A percentile compares a stretch with the other conserved stretches of the same genome.
phyloP scores from a whole-genome alignment of 1,284 basidiomycete species.

The Somion occarium region DNA sequence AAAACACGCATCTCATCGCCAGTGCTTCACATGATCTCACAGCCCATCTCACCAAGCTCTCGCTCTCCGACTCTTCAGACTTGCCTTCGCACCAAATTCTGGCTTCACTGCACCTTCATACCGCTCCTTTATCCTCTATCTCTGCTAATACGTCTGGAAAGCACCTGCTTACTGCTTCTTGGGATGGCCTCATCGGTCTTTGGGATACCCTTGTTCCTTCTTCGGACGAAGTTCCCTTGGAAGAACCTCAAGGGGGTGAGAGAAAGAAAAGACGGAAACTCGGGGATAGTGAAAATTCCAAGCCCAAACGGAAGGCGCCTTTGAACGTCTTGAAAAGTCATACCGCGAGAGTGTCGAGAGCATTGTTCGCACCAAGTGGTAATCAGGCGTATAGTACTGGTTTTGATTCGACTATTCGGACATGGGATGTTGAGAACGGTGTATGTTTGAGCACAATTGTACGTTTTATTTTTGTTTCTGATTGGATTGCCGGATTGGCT shows the following conservation, averaged over 20 bases:
- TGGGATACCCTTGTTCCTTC: conserved; percentile 66
- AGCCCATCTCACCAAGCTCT: conserved; percentile 56
- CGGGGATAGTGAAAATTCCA: conserved; percentile 24
- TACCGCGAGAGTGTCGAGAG: conserved; percentile 66
- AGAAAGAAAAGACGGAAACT: conserved; percentile 55
- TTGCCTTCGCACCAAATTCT: conserved; percentile 35
- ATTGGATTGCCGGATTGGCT: not conserved
- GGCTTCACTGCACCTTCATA: conserved; percentile 73
- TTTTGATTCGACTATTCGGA: conserved; percentile 71
- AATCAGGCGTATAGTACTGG: conserved; percentile 61
- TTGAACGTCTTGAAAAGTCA: conserved; percentile 68
- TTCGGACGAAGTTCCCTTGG: conserved; percentile 53
- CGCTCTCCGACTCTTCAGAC: conserved; percentile 26
- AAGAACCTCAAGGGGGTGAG: conserved; percentile 28
- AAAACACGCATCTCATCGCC: conserved; percentile 54
- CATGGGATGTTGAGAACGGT: conserved; percentile 70
- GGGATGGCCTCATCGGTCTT: conserved; percentile 78
- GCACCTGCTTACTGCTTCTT: conserved; percentile 69
- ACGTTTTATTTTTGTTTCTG: conserved; percentile 23
- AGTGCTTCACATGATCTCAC: conserved; percentile 85
- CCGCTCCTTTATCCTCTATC: conserved; percentile 66
- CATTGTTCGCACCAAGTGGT: conserved; percentile 36
- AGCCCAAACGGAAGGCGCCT: conserved; percentile 56
- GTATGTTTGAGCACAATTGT: conserved; percentile 66
- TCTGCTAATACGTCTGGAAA: conserved; percentile 47